Percentiles rank a stretch among this genome's conserved stretches.
Conservation (phyloP, 2,329 filamentous ascomycete species). For the Aspergillus sojae region DNA sequence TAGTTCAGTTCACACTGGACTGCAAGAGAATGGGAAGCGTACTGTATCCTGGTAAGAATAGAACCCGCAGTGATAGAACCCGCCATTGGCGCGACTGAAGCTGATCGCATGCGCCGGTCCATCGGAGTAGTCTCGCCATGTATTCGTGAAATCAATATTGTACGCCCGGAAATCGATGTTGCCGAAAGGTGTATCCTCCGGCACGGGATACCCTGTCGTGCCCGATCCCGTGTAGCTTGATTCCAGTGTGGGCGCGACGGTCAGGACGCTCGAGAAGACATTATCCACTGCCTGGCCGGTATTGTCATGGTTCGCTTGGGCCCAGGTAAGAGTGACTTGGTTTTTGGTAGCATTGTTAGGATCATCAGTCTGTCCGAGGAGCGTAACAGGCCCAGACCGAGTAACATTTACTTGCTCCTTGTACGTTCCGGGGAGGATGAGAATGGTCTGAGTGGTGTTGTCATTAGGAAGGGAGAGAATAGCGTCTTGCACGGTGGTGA, state of each 20-base stretch:
- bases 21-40: slow-evolving; percentile 5
- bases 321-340: slow-evolving; percentile 61
- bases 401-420: slow-evolving; percentile 68
- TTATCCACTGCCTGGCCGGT: slow-evolving; percentile 54
- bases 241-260: slow-evolving; percentile 65
- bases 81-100: slow-evolving; percentile 65
- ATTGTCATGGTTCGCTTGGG: slow-evolving; percentile 55
- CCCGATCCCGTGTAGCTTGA: slow-evolving; percentile 64
- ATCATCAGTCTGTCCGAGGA: slow-evolving; percentile 60
- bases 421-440: slow-evolving; percentile 64
- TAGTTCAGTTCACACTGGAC: not conserved
- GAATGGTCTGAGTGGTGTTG: slow-evolving; percentile 55
- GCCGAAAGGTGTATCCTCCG: slow-evolving; percentile 64
- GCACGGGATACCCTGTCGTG: slow-evolving; percentile 63
- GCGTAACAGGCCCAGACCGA: slow-evolving; percentile 60
- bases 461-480: slow-evolving; percentile 51
- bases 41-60: slow-evolving; percentile 70
- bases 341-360: slow-evolving; percentile 53
- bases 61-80: slow-evolving; percentile 68
- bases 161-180: slow-evolving; percentile 66
- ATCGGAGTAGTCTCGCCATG: slow-evolving; percentile 54
- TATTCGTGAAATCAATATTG: slow-evolving; percentile 68
- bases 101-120: slow-evolving; percentile 64
- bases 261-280: slow-evolving; percentile 63
- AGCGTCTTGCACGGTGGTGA: slow-evolving; percentile 51